These are phyloP conservation scores for Hamamelis virginiana DNA, from an alignment of 164 flowering plant genomes.

Conservation along the genomic window DNA sequence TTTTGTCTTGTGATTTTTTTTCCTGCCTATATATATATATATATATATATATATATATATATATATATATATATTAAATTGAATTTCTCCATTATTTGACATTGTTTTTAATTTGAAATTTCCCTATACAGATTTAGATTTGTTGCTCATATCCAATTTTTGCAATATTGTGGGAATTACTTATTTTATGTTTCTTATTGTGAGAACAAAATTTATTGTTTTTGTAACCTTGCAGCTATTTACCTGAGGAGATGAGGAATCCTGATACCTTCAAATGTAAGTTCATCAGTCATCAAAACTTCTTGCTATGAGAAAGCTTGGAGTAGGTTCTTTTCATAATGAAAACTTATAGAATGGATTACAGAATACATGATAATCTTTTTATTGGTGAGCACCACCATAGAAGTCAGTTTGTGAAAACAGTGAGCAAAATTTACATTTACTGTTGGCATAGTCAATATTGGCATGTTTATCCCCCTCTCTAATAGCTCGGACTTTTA, in stretches of 20 bases:
- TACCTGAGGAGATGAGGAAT: constrained; percentile 95
- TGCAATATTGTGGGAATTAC: not conserved
- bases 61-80: too few species aligned
- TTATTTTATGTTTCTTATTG: not conserved
- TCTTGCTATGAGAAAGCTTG: not conserved
- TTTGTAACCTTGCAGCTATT: constrained; percentile 45
- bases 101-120: not conserved
- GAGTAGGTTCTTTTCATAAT: not conserved
- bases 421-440: not conserved
- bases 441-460: too few species aligned
- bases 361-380: not conserved
- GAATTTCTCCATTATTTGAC: too few species aligned
- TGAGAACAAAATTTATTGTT: not conserved
- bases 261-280: constrained; percentile 81
- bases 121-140: not conserved
- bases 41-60: too few species aligned
- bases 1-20: too few species aligned
- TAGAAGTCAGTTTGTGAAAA: not conserved
- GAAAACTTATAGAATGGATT: not conserved
- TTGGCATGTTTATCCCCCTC: too few species aligned
- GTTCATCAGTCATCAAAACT: constrained; percentile 10
- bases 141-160: not conserved
- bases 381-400: not conserved
- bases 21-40: too few species aligned
- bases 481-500: too few species aligned